Evolutionary conservation across 2,329 filamentous ascomycete genomes (phyloP).

Genomic region (Bipolaris sorokiniana): DNA sequence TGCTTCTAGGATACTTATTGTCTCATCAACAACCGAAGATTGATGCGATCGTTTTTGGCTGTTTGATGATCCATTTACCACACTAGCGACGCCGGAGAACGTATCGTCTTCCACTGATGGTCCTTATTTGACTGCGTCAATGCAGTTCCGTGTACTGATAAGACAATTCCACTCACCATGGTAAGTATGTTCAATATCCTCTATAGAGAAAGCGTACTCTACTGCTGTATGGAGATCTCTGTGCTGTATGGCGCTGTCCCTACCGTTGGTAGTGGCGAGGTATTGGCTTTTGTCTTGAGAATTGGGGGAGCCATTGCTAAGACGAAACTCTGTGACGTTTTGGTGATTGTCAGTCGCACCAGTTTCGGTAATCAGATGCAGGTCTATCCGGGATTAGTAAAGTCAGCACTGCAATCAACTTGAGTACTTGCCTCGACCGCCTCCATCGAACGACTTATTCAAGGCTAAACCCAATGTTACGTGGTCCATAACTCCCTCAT

Average conservation of each 20-base stretch:
- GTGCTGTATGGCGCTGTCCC: not conserved
- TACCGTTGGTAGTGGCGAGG: not conserved
- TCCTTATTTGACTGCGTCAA: slow-evolving; percentile 14
- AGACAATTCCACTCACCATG: slow-evolving; percentile 18
- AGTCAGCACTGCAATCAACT: not conserved
- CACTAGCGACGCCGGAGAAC: slow-evolving; percentile 8
- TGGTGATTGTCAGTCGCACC: not conserved
- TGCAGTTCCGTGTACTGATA: slow-evolving; percentile 8
- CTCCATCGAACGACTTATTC: not conserved
- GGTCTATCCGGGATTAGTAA: not conserved
- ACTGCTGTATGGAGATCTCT: not conserved
- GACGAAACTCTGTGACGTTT: too few species aligned
- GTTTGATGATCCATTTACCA: slow-evolving; percentile 1
- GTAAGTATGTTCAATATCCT: slow-evolving; percentile 9
- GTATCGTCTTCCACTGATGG: slow-evolving; percentile 7
- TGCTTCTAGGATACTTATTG: too few species aligned
- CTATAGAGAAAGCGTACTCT: slow-evolving; percentile 15
- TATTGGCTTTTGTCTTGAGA: not conserved
- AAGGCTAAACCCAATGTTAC: not conserved
- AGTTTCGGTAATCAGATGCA: not conserved
- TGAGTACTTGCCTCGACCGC: slow-evolving; percentile 1
- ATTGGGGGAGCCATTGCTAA: not conserved
- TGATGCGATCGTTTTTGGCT: too few species aligned
- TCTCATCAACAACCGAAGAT: too few species aligned
- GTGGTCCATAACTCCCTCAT: not conserved